phyloP scores from a whole-genome alignment of 2,329 filamentous ascomycete genomes.

The Tolypocladium endophyticum region DNA sequence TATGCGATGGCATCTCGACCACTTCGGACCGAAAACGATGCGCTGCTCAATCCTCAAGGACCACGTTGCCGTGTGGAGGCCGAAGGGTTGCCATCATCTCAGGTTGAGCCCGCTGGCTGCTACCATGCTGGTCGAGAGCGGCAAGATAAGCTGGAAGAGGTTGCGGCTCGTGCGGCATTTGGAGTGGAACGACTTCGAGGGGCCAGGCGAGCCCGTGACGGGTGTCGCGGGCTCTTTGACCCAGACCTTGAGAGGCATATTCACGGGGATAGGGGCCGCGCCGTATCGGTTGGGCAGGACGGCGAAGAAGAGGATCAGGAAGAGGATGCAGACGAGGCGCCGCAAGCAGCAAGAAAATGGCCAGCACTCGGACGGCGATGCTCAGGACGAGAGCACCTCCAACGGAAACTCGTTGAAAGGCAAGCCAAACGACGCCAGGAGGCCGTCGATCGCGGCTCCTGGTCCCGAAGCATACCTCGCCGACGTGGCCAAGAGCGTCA shows the following conservation, averaged over 20 bases:
- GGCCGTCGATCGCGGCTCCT: neutral
- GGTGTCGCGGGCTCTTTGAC: constrained; percentile 52
- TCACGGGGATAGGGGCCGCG: constrained; percentile 53
- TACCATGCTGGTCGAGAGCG: constrained; percentile 50
- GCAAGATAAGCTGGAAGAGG: constrained; percentile 52
- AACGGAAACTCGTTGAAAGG: neutral
- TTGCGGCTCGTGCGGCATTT: constrained; percentile 54
- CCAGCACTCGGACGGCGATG: constrained; percentile 2
- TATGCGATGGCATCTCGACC: constrained; percentile 51
- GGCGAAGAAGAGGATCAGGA: constrained; percentile 33
- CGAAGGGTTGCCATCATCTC: constrained; percentile 46
- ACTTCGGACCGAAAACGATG: constrained; percentile 43
- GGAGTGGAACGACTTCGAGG: constrained; percentile 71
- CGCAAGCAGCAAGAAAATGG: constrained; percentile 31
- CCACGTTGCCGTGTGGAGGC: constrained; percentile 53
- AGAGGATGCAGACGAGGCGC: constrained; percentile 36
- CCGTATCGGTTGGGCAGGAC: constrained; percentile 51
- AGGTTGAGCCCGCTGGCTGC: constrained; percentile 55
- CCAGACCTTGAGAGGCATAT: constrained; percentile 46
- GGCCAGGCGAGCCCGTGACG: constrained; percentile 62
- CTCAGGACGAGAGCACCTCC: neutral
- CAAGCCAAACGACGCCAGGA: constrained; percentile 1
- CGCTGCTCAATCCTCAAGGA: constrained; percentile 56
- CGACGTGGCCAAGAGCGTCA: constrained; percentile 41
- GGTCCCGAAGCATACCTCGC: constrained; percentile 27